Base-by-base conservation (phyloP, 768 basidiomycete species). In the Rhodosporidiobolus sp. region DNA sequence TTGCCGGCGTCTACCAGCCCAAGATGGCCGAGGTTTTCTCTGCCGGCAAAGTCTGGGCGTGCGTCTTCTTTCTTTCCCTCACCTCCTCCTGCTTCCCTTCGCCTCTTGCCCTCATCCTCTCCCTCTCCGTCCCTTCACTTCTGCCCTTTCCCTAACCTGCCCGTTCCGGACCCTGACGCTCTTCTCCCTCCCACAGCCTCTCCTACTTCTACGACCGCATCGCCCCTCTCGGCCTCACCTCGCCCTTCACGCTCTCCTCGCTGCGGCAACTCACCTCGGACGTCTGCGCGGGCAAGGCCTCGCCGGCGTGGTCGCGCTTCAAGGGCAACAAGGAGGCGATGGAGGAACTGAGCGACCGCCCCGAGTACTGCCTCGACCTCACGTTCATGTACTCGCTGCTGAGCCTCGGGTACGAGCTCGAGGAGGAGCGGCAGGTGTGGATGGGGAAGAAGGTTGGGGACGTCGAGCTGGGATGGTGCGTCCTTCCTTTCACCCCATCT, bases 151-250 rank as follows among this genome's bases (percentile, higher is more conserved):
- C 28, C 34, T 45, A 54, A 26, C 3, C 50, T n/a, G 50, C 50
- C 19, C 50, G 22, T 20, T 8, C n/a, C 19, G 50, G 20, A 24
- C 10, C 28, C 46, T 62, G 17, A 24, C 8, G 32, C 38, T 48
- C n/a, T 22, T 48, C 26, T 34, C 57, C 61, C 35, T 48, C n/a
- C 28, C 10, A 26, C 72, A 77, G 76, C 12, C 85, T 99, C 3
- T 96, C 94, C 32, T 99, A 98, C 85, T 99, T 98, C 83, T 96
- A 93, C 83, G 96, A 98, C 84, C 90, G 96, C 49, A 85, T 95
- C 69, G 82, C 85, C 35, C 95, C 94, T 0, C 86, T 99, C 70
- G 60, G 81, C 82, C 62, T 69, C 61, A 45, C 78, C 4, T 66
- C 79, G 46, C 61, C 75, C 43, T 78, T 80, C 77, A 57, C 70